Evolutionary conservation across 2,329 filamentous ascomycete genomes (phyloP).

Genomic region (Botryotinia convoluta): DNA sequence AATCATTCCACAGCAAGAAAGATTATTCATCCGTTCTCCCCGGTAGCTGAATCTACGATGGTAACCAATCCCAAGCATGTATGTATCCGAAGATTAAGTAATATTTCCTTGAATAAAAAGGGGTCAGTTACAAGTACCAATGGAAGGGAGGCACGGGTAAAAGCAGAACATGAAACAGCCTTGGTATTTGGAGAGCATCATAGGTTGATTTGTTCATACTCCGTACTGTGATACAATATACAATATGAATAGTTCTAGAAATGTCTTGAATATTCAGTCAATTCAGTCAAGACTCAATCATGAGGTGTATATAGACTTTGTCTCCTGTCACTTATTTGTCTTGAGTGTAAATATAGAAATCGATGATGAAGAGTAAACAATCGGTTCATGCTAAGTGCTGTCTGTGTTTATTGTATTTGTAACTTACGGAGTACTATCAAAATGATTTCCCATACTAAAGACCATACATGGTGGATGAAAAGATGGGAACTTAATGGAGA

Average conservation of each 20-base stretch:
- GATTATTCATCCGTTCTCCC: neutral
- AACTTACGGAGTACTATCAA: no score
- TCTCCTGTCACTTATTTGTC: neutral
- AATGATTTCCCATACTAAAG: no score
- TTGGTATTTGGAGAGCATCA: neutral
- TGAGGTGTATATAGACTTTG: neutral
- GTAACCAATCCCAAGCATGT: neutral
- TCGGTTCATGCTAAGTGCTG: no score
- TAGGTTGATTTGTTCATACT: neutral
- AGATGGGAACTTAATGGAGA: no score
- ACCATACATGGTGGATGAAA: no score
- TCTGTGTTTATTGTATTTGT: neutral
- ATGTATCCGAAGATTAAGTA: neutral
- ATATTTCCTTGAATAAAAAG: neutral
- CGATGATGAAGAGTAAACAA: no score
- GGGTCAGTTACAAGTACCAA: neutral
- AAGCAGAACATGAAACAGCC: neutral
- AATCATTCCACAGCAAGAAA: neutral
- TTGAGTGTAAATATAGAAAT: neutral
- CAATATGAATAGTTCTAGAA: neutral
- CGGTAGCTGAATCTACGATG: neutral
- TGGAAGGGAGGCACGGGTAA: neutral
- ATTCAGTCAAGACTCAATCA: neutral
- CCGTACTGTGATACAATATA: no score
- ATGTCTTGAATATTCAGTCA: neutral